These are phyloP conservation scores for Aspergillus steynii DNA, from an alignment of 495 filamentous ascomycete genomes.

Conservation along the genomic window DNA sequence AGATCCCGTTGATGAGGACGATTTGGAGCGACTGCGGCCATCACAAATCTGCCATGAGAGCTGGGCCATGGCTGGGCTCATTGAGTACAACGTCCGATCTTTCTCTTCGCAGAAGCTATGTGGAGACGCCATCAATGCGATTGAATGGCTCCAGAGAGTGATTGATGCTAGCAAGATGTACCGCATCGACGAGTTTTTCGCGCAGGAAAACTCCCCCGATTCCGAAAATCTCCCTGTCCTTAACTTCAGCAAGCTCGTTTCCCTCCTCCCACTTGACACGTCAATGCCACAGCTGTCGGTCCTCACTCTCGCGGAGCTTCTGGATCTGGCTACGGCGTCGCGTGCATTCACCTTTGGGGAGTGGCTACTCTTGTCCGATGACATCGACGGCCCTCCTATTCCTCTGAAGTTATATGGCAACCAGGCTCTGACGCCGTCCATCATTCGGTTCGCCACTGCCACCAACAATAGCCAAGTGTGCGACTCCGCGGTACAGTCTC, in stretches of 20 bases:
- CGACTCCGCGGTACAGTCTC: constrained; percentile 39
- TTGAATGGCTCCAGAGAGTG: constrained; percentile 37
- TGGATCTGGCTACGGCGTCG: constrained; percentile 53
- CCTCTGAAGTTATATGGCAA: constrained; percentile 44
- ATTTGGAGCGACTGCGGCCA: constrained; percentile 26
- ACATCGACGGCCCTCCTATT: constrained; percentile 60
- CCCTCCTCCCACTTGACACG: constrained; percentile 25
- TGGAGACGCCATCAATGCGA: constrained; percentile 31
- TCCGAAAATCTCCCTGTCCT: constrained; percentile 19
- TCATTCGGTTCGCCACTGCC: constrained; percentile 58
- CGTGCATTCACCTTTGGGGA: constrained; percentile 51
- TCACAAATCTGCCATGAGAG: constrained; percentile 40
- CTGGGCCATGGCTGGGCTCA: constrained; percentile 35
- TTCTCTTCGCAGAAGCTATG: constrained; percentile 27
- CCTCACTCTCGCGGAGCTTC: constrained; percentile 47
- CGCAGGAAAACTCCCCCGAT: constrained; percentile 20
- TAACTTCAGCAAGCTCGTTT: constrained; percentile 17
- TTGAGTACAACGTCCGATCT: constrained; percentile 37
- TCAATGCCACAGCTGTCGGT: constrained; percentile 49
- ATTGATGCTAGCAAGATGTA: constrained; percentile 42
- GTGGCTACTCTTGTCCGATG: constrained; percentile 56
- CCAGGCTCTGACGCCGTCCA: constrained; percentile 51
- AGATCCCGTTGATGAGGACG: constrained; percentile 19
- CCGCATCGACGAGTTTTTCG: constrained; percentile 39
- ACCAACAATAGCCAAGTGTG: constrained; percentile 49